Base-by-base conservation (phyloP, 73 alveolate genomes). In the Symbiodinium pilosum region DNA sequence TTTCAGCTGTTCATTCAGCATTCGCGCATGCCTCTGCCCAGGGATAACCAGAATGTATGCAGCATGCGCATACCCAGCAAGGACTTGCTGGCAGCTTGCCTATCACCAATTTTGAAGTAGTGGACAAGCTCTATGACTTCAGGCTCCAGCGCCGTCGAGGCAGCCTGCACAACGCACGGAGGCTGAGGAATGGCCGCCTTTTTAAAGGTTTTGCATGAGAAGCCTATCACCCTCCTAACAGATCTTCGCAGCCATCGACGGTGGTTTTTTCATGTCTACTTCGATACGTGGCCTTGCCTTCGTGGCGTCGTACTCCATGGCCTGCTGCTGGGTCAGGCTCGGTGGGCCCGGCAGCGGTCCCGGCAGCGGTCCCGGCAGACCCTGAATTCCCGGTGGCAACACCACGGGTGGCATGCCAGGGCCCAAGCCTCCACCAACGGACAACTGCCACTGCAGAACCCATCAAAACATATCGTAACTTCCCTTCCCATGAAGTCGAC, bases 1-100 rank as follows among this genome's bases (percentile, higher is more conserved):
- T 52, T 91, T 91, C 89, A 91, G 97, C 97, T 91, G 97, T 14
- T 91, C 97, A n/a, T 91, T 73, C 89, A 91, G 97, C 97, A 91
- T 91, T 56, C 97, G 73, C 40, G 97, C 97, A 54, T 91, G 97
- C 88, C 97, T 84, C 11, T 6, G 32, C 16, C 7, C n/a, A n/a
- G n/a, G n/a, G n/a, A n/a, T n/a, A n/a, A n/a, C n/a, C n/a, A n/a
- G n/a, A n/a, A n/a, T n/a, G n/a, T n/a, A n/a, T 24, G 2, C 71
- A 4, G 69, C 40, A 28, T n/a, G 56, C 52, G 40, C 36, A 69
- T 12, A 26, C 28, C 38, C 84, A 1, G n/a, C 21, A 71, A 16
- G 26, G 42, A 30, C 85, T 3, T 20, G 43, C 85, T 36, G 42
- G 1, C 51, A 12, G n/a, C 39, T 38, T 2, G 94, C 94, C 94